Percentiles rank a stretch among this genome's conserved stretches.
phyloP scores from a whole-genome alignment of 2,329 filamentous ascomycete species.

The Epicoccum nigrum region DNA sequence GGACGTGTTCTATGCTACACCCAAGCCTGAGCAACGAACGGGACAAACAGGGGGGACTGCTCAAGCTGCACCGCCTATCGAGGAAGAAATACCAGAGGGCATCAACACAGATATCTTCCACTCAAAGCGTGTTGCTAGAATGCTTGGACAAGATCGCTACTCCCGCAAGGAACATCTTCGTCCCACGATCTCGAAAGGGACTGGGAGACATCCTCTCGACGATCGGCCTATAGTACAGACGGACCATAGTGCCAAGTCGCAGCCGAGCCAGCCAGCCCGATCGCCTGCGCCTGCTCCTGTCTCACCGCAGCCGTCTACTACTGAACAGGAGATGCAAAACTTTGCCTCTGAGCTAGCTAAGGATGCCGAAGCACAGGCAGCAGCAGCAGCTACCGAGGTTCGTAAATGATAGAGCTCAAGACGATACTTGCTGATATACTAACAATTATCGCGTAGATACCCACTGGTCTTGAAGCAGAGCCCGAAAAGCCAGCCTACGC shows the following conservation, averaged over 20 bases:
- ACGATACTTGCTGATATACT: slow-evolving; percentile 52
- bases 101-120: slow-evolving; percentile 68
- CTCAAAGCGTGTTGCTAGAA: slow-evolving; percentile 62
- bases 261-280: slow-evolving; percentile 20
- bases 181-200: slow-evolving; percentile 31
- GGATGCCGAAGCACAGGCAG: slow-evolving; percentile 35
- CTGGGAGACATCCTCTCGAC: slow-evolving; percentile 40
- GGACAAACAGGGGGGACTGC: slow-evolving; percentile 29
- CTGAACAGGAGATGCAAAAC: slow-evolving; percentile 50
- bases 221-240: slow-evolving; percentile 46
- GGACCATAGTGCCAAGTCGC: slow-evolving; percentile 48
- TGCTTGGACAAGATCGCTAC: slow-evolving; percentile 57
- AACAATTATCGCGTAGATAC: slow-evolving; percentile 50
- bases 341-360: slow-evolving; percentile 56
- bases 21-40: slow-evolving; percentile 32
- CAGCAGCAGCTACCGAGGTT: slow-evolving; percentile 34
- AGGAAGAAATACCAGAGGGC: slow-evolving; percentile 61
- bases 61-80: slow-evolving; percentile 37
- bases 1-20: slow-evolving; percentile 59
- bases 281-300: slow-evolving; percentile 18
- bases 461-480: slow-evolving; percentile 31
- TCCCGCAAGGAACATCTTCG: slow-evolving; percentile 43
- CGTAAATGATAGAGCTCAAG: neutral
- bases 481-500: slow-evolving; percentile 61
- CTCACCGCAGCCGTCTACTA: slow-evolving; percentile 20